Conservation (phyloP, 1,139 yeast species). For the Candida sanyaensis region DNA sequence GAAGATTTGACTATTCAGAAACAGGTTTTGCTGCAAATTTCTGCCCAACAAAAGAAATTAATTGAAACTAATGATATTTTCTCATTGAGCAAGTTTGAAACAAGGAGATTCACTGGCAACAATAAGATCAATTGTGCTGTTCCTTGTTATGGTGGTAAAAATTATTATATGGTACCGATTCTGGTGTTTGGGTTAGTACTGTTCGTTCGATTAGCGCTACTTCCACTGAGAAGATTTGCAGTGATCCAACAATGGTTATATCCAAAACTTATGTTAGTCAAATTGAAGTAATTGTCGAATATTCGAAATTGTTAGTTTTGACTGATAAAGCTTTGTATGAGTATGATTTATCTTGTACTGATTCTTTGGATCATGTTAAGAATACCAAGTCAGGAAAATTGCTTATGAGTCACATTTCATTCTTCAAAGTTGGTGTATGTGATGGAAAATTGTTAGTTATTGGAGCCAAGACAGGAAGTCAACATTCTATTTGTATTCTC, state of each 20-base stretch:
- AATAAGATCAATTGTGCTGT: slow-evolving; percentile 85
- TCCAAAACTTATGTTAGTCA: slow-evolving; percentile 81
- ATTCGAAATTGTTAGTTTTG: slow-evolving; percentile 77
- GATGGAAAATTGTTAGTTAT: slow-evolving; percentile 86
- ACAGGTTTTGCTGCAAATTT: slow-evolving; percentile 78
- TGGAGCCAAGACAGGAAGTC: slow-evolving; percentile 78
- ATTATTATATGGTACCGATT: slow-evolving; percentile 85
- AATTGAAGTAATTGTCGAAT: slow-evolving; percentile 89
- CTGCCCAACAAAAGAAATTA: slow-evolving; percentile 73
- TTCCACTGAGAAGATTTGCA: slow-evolving; percentile 52
- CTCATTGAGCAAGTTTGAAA: slow-evolving; percentile 72
- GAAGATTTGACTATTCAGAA: slow-evolving; percentile 66
- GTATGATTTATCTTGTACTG: slow-evolving; percentile 71
- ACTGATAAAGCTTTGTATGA: slow-evolving; percentile 83
- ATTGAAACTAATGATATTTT: slow-evolving; percentile 77
- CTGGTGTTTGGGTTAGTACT: slow-evolving; percentile 84
- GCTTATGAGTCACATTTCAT: slow-evolving; percentile 79
- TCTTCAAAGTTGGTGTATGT: slow-evolving; percentile 91
- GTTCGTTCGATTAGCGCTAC: slow-evolving; percentile 48
- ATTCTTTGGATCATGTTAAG: slow-evolving; percentile 67
- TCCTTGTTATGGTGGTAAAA: slow-evolving; percentile 96
- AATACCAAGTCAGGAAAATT: slow-evolving; percentile 78
- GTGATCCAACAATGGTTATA: slow-evolving; percentile 78
- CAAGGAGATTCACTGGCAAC: slow-evolving; percentile 70
- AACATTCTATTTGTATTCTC: slow-evolving; percentile 79